Conservation (phyloP, 2,329 filamentous ascomycete genomes). For the Xenoacremonium recifei region DNA sequence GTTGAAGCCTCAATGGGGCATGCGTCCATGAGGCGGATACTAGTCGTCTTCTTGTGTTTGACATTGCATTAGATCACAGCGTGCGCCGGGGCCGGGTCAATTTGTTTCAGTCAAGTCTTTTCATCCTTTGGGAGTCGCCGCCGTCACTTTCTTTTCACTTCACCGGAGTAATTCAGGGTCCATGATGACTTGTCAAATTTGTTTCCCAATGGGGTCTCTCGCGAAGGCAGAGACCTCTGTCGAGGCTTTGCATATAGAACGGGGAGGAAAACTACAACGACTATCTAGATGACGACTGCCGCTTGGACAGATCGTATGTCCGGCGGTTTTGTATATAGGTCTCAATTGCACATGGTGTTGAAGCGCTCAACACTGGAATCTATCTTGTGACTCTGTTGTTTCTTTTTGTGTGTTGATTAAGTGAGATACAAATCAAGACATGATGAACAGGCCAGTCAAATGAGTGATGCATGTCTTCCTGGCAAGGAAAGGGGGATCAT, state of each 20-base stretch:
- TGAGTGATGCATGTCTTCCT: too few species aligned
- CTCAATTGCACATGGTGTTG: constrained; percentile 26
- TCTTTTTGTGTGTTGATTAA: too few species aligned
- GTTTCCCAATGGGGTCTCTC: constrained; percentile 23
- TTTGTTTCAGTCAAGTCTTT: constrained; percentile 20
- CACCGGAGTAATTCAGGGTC: constrained; percentile 28
- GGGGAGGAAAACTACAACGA: constrained; percentile 28
- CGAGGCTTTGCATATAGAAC: constrained; percentile 36
- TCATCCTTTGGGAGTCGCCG: too few species aligned
- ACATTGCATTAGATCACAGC: constrained; percentile 27
- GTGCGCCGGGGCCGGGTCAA: constrained; percentile 25
- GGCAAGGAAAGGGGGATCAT: too few species aligned
- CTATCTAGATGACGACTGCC: constrained; percentile 27
- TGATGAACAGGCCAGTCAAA: too few species aligned
- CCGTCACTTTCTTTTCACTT: constrained; percentile 18
- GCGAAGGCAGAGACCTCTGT: too few species aligned
- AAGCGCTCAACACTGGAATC: constrained; percentile 18
- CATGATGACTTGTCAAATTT: constrained; percentile 30
- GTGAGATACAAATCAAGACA: too few species aligned
- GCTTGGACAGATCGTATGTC: constrained; percentile 19
- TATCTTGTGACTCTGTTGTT: constrained; percentile 9
- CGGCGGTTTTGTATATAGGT: constrained; percentile 29
- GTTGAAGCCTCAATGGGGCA: constrained; percentile 59
- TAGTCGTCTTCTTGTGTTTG: constrained; percentile 20
- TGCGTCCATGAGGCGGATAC: constrained; percentile 36